These are phyloP conservation scores for Solanum corneliomulleri DNA, from an alignment of 257 asterid species.

Conservation along the genomic window DNA sequence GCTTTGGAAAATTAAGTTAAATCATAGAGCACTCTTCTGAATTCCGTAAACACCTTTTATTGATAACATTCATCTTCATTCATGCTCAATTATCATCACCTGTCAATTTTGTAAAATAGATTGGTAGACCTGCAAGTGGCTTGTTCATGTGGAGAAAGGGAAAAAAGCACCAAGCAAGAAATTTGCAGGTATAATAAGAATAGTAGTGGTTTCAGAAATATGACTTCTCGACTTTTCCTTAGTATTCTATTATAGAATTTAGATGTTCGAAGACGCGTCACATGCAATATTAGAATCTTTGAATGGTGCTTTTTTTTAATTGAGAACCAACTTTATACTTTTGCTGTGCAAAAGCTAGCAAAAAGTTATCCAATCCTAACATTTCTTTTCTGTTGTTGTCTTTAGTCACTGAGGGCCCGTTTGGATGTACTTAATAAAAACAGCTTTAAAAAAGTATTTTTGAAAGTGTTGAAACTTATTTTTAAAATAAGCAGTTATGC, in stretches of 20 bases:
- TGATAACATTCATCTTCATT: neutral
- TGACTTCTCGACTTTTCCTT: neutral
- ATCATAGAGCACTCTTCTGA: neutral
- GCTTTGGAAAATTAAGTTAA: conserved; percentile 65
- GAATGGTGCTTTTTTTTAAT: neutral
- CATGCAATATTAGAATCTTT: conserved; percentile 1
- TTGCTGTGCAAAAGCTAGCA: neutral
- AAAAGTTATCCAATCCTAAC: neutral
- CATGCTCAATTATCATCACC: neutral
- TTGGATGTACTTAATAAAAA: no score
- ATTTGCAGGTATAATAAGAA: neutral
- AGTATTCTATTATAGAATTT: neutral
- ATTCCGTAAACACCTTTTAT: neutral
- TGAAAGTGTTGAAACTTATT: no score
- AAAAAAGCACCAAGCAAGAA: neutral
- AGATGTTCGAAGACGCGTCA: neutral
- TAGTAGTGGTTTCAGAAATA: neutral
- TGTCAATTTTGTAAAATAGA: neutral
- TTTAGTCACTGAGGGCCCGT: no score
- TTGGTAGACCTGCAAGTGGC: neutral
- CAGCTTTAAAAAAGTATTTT: no score
- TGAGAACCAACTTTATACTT: neutral
- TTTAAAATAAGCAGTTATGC: no score
- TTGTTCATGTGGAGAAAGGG: neutral
- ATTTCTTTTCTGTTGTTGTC: neutral